Conservation (phyloP, 805 yeast genomes). For the Saccharomycopsis fibuligera region DNA sequence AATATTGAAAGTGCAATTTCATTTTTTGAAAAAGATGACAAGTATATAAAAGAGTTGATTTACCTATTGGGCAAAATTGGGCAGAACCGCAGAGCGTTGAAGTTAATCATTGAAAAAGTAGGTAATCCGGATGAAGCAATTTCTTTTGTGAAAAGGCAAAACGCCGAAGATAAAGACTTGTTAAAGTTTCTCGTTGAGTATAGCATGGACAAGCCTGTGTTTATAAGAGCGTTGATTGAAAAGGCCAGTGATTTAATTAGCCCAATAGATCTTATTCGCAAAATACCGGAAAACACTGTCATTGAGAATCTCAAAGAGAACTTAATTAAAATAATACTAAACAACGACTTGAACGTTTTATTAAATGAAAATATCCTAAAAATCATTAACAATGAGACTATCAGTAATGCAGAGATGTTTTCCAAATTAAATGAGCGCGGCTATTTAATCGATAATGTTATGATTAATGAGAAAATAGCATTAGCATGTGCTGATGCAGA, state of each 20-base stretch:
- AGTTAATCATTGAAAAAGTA: constrained; percentile 67
- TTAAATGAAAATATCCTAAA: constrained; percentile 51
- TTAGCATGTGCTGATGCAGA: no score
- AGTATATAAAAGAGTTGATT: constrained; percentile 63
- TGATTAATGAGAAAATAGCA: no score
- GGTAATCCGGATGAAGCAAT: constrained; percentile 79
- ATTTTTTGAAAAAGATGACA: constrained; percentile 33
- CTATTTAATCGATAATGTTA: no score
- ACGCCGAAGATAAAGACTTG: constrained; percentile 62
- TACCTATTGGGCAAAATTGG: constrained; percentile 80
- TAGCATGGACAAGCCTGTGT: constrained; percentile 67
- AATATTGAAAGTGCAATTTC: constrained; percentile 65
- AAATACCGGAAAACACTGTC: constrained; percentile 55
- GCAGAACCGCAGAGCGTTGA: constrained; percentile 66
- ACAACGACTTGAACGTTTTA: constrained; percentile 48
- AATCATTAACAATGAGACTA: constrained; percentile 49
- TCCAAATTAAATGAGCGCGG: constrained; percentile 31
- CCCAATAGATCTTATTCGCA: constrained; percentile 60
- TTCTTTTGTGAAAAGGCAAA: constrained; percentile 53
- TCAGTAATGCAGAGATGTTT: constrained; percentile 29
- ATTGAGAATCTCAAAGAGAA: constrained; percentile 62
- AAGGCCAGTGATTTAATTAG: constrained; percentile 58
- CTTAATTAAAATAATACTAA: constrained; percentile 53
- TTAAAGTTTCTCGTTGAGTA: constrained; percentile 73
- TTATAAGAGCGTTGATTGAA: constrained; percentile 67